Base-by-base conservation (phyloP, 2,329 filamentous ascomycete genomes). In the Metarhizium album region DNA sequence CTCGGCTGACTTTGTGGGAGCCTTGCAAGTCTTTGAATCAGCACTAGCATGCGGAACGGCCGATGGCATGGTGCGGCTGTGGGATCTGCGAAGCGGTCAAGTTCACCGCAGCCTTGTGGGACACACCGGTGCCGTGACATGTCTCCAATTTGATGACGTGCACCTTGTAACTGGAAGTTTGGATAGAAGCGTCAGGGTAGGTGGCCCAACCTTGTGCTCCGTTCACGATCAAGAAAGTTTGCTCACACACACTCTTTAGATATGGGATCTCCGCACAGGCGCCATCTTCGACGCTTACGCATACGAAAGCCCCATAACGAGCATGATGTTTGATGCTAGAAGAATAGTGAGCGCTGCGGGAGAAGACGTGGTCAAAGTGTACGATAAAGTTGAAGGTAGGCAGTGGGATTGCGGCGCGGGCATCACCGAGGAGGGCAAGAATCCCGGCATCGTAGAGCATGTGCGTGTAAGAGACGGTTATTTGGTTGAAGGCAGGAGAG, bases 361-460 rank as follows among this genome's bases (percentile, higher is more conserved):
- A 42, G 93, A 97, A 67, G 84, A 90, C 61, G 89, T 97, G 23
- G 90, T 93, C 59, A 98, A 98, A 71, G 86, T 98, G 53, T 98
- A 97, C 71, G 93, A 98, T 72, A 97, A 97, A 76, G 84, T 89
- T 3, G 93, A 98, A 64, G 90, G 90, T 40, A 76, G 88, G 54
- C 93, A 97, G 68, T 98, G 93, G 93, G 89, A 95, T 67, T 96
- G 90, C 68, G 93, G 93, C 49, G 84, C 89, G 2, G 91, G 90
- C 35, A 81, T 86, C 46, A 77, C 75, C 3, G 83, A 83, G 53
- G 78, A 82, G 51, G 80, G 78, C 13, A 82, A 80, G 58, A 75
- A 72, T 51, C 78, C 83, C 6, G 78, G 83, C 14, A 75, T 84
- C 51, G 84, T 98, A 20, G 90, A 97, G 69, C 82, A 80, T 53